Conservation (phyloP, 306 rosid species). For the Rosa chinensis region DNA sequence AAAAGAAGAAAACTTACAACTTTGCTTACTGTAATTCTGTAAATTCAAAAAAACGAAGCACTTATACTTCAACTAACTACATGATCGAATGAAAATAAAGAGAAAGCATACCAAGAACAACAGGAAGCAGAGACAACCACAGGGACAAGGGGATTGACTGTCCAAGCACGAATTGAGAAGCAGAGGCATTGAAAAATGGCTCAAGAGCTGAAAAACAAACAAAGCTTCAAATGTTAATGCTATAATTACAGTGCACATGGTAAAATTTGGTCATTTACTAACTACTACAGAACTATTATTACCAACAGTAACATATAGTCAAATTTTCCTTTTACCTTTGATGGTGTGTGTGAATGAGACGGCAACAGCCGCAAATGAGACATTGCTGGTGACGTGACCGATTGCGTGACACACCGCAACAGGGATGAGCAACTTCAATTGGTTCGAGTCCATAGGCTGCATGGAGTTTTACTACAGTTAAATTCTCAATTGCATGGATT, state of each 20-base stretch:
- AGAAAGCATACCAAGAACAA: constrained; percentile 44
- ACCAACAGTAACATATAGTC: background rate
- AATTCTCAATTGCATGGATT: background rate
- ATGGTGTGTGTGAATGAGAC: constrained; percentile 61
- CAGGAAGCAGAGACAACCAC: constrained; percentile 58
- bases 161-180: constrained; percentile 54
- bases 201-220: constrained; percentile 48
- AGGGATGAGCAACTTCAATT: constrained; percentile 47
- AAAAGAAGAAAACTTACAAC: background rate
- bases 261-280: background rate
- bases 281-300: background rate
- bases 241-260: background rate
- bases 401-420: constrained; percentile 59
- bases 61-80: background rate
- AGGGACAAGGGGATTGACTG: constrained; percentile 44
- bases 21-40: too few species aligned
- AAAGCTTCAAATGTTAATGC: background rate
- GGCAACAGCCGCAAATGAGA: constrained; percentile 62
- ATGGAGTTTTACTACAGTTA: constrained; percentile 2
- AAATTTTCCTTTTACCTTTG: constrained; percentile 33
- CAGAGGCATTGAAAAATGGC: constrained; percentile 62
- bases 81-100: background rate
- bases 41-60: background rate
- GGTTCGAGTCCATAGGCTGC: constrained; percentile 49
- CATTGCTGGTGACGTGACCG: constrained; percentile 59